phyloP scores from a whole-genome alignment of 169 alveolate genomes.

The Miamiensis avidus region DNA sequence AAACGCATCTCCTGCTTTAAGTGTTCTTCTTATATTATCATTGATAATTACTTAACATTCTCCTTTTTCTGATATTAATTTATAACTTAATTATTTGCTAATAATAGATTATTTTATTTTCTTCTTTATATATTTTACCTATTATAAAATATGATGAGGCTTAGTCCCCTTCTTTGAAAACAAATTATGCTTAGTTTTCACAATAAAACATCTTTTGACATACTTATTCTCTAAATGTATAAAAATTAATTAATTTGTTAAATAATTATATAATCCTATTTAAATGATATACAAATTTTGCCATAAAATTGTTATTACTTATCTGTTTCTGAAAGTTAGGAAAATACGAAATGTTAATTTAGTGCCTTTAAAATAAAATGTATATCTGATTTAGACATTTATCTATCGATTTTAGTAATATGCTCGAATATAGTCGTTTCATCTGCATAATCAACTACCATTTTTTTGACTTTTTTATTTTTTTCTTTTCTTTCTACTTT shows the following conservation, averaged over 20 bases:
- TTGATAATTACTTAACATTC: conserved; percentile 85
- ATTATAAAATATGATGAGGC: conserved; percentile 30
- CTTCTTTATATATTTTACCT: neutral
- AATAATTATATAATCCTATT: too few species aligned
- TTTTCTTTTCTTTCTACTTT: too few species aligned
- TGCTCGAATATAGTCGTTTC: neutral
- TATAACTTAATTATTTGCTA: neutral
- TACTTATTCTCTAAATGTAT: conserved; percentile 20
- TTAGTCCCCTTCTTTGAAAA: conserved; percentile 29
- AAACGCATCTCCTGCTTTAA: conserved; percentile 93
- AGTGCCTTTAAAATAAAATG: neutral
- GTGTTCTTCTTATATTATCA: conserved; percentile 81
- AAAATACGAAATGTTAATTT: neutral
- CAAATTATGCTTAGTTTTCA: conserved; percentile 6
- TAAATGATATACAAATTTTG: too few species aligned
- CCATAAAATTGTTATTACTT: neutral
- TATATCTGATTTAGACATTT: neutral
- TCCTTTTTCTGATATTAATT: conserved; percentile 23
- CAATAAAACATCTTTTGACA: conserved; percentile 40
- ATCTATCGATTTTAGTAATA: neutral
- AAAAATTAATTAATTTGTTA: too few species aligned
- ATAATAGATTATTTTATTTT: too few species aligned
- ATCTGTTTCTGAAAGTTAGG: neutral
- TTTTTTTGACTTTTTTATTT: neutral
- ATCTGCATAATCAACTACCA: neutral